A percentile compares a stretch with the other conserved stretches of the same genome.
Evolutionary conservation across 164 flowering plant species (phyloP).

Genomic region (Saururus chinensis): DNA sequence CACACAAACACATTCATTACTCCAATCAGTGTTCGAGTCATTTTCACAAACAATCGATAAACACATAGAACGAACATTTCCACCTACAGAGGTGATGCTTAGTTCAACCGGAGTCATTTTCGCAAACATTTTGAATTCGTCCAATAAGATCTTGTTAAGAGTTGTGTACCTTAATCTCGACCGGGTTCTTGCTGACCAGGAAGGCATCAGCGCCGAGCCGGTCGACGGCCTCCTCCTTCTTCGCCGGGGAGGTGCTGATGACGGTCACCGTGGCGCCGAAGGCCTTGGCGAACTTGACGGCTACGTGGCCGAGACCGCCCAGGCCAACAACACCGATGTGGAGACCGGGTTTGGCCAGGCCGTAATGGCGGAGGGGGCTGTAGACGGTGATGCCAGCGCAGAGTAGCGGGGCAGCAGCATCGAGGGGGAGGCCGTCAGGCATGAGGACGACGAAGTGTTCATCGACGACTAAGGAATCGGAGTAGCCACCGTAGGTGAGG

Average conservation of each 20-base stretch:
- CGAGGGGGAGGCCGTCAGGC: slow-evolving; percentile 18
- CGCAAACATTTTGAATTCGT: too few species aligned
- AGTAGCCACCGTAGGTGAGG: slow-evolving; percentile 21
- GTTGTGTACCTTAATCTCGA: slow-evolving; percentile 26
- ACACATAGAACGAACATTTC: not conserved
- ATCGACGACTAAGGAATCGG: slow-evolving; percentile 10
- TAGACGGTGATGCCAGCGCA: slow-evolving; percentile 26
- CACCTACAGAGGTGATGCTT: not conserved
- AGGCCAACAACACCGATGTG: slow-evolving; percentile 15
- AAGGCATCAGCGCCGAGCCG: slow-evolving; percentile 14
- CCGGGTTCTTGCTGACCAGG: slow-evolving; percentile 27
- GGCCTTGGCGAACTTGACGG: slow-evolving; percentile 14
- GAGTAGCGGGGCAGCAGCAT: slow-evolving; percentile 15
- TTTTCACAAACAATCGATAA: too few species aligned
- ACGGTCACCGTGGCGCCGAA: slow-evolving; percentile 28
- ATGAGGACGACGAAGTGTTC: slow-evolving; percentile 11
- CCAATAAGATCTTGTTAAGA: not conserved
- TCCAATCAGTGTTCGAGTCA: too few species aligned
- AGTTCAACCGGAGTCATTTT: too few species aligned
- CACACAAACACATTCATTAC: too few species aligned
- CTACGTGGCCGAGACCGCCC: slow-evolving; percentile 15
- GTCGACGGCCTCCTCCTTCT: slow-evolving; percentile 27
- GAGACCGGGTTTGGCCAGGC: slow-evolving; percentile 7
- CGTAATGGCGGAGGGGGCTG: slow-evolving; percentile 17
- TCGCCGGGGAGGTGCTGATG: slow-evolving; percentile 27